Conservation (phyloP, 129 eudicot species). For the Chrysanthemum seticuspe region DNA sequence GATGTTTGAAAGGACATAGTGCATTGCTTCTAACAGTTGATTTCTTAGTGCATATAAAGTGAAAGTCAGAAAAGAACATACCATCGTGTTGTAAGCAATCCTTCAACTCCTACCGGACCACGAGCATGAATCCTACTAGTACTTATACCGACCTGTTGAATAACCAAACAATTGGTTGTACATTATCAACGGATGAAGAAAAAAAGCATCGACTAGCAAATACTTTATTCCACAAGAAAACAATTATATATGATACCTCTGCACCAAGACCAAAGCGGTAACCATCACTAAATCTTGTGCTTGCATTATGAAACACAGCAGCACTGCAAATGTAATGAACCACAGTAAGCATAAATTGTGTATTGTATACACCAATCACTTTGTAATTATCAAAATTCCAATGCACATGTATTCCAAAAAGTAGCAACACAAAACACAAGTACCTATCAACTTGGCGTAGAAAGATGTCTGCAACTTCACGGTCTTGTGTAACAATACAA, state of each 20-base stretch:
- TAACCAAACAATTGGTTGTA: slow-evolving; percentile 12
- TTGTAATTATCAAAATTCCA: too few relatives aligned
- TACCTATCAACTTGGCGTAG: slow-evolving; percentile 92
- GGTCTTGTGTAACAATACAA: slow-evolving; percentile 78
- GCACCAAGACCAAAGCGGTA: slow-evolving; percentile 98
- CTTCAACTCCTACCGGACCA: slow-evolving; percentile 99
- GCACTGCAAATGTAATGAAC: slow-evolving; percentile 60
- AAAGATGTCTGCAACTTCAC: slow-evolving; percentile 64
- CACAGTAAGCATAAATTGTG: background rate
- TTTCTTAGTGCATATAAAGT: background rate
- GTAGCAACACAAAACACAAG: background rate
- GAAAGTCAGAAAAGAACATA: slow-evolving; percentile 22
- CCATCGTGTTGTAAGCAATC: slow-evolving; percentile 95
- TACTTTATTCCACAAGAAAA: too few relatives aligned
- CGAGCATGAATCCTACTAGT: slow-evolving; percentile 99
- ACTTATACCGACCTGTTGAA: slow-evolving; percentile 85
- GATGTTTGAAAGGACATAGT: background rate
- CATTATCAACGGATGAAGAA: background rate
- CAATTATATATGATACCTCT: slow-evolving; percentile 74
- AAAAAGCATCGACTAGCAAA: background rate
- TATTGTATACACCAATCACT: background rate
- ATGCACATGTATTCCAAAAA: background rate
- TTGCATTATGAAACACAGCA: slow-evolving; percentile 95
- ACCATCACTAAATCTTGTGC: slow-evolving; percentile 95
- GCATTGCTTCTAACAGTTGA: background rate